phyloP scores from a whole-genome alignment of 495 filamentous ascomycete species.

The Melanomma pulvis-pyrius region DNA sequence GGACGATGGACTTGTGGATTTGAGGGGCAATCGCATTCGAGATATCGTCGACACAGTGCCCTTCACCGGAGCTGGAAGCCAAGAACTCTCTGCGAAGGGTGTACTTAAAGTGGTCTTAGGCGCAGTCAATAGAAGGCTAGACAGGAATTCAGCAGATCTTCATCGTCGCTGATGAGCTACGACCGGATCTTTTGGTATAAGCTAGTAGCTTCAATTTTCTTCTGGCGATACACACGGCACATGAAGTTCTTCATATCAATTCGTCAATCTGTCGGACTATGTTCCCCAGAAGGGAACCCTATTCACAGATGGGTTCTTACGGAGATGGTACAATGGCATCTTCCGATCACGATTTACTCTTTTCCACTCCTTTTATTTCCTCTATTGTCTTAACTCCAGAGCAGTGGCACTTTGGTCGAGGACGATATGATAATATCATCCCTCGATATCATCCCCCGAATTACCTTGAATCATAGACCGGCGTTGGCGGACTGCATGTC shows the following conservation, averaged over 20 bases:
- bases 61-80: constrained; percentile 57
- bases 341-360: background rate
- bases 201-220: background rate
- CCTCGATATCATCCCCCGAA: background rate
- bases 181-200: background rate
- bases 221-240: background rate
- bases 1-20: constrained; percentile 71
- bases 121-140: constrained; percentile 25
- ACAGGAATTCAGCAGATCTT: constrained; percentile 34
- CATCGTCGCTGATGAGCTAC: constrained; percentile 9
- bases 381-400: background rate
- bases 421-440: background rate
- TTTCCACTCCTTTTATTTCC: background rate
- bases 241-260: background rate
- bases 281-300: background rate
- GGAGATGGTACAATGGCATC: background rate
- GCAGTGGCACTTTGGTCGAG: background rate
- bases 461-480: background rate
- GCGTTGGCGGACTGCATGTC: background rate
- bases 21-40: constrained; percentile 58
- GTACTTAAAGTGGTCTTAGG: constrained; percentile 71
- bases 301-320: background rate
- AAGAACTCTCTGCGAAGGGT: constrained; percentile 61
- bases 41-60: constrained; percentile 96
- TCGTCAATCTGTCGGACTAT: background rate